A percentile compares a stretch with the other conserved stretches of the same genome.
These are phyloP conservation scores for Collybiopsis luxurians DNA, from an alignment of 768 basidiomycete species.

Conservation along the genomic window DNA sequence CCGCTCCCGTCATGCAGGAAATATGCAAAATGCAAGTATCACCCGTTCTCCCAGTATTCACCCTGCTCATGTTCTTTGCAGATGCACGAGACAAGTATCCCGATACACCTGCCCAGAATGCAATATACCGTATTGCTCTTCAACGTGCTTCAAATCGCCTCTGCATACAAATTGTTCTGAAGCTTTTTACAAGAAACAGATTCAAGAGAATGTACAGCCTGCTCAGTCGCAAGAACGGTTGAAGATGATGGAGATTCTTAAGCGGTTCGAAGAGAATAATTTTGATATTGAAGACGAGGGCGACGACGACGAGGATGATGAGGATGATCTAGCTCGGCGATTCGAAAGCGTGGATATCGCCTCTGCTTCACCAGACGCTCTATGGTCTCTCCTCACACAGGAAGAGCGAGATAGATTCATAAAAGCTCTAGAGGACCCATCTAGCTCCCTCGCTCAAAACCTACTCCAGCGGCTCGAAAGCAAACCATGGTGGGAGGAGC, in stretches of 20 bases:
- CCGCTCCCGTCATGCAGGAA: constrained; percentile 11
- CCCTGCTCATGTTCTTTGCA: too few relatives aligned
- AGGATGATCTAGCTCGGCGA: constrained; percentile 44
- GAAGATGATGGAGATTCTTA: constrained; percentile 69
- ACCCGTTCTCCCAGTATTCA: neutral
- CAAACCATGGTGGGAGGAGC: constrained; percentile 74
- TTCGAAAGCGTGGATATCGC: constrained; percentile 58
- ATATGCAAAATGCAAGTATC: constrained; percentile 45
- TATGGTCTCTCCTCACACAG: constrained; percentile 63
- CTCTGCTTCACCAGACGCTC: constrained; percentile 46
- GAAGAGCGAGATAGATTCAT: constrained; percentile 61
- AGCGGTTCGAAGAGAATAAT: constrained; percentile 67
- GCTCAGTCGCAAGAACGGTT: constrained; percentile 55
- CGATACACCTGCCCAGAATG: constrained; percentile 83
- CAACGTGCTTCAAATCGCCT: constrained; percentile 74
- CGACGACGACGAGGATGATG: constrained; percentile 27
- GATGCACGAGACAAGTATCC: constrained; percentile 73
- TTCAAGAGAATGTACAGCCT: constrained; percentile 63
- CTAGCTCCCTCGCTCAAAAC: constrained; percentile 55
- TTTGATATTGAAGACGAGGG: constrained; percentile 27
- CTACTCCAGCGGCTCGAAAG: constrained; percentile 50
- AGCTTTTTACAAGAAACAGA: constrained; percentile 73
- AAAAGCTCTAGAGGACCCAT: constrained; percentile 55
- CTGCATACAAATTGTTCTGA: constrained; percentile 83
- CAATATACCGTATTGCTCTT: constrained; percentile 78